phyloP scores from a whole-genome alignment of 371 early-diverging fungal species.

The Syncephalastrum racemosum region DNA sequence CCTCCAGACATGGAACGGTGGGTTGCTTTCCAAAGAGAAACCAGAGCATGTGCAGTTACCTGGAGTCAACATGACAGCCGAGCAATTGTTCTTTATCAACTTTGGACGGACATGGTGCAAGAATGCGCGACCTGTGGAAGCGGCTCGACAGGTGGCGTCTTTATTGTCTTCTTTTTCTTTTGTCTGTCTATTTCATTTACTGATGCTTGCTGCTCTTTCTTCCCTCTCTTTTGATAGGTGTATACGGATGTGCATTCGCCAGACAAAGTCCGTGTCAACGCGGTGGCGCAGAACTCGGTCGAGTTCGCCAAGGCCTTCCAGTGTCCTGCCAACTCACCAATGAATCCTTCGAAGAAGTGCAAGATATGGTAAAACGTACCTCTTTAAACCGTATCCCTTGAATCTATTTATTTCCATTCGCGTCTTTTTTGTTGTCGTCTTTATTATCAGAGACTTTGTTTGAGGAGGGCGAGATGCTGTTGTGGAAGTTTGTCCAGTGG shows the following conservation, averaged over 20 bases:
- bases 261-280: slow-evolving; percentile 57
- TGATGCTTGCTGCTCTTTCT: slow-evolving; percentile 13
- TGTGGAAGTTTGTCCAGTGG: no score
- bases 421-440: no score
- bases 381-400: slow-evolving; percentile 1
- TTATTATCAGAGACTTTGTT: no score
- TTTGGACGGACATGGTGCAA: slow-evolving; percentile 56
- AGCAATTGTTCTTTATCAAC: slow-evolving; percentile 53
- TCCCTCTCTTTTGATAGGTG: slow-evolving; percentile 14
- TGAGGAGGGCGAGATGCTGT: no score
- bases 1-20: slow-evolving; percentile 14
- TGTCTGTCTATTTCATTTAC: neutral
- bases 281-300: slow-evolving; percentile 57
- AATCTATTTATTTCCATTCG: no score
- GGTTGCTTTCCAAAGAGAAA: neutral
- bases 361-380: slow-evolving; percentile 42
- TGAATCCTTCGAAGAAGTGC: slow-evolving; percentile 59
- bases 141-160: slow-evolving; percentile 16
- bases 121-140: slow-evolving; percentile 31
- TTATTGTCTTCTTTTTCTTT: slow-evolving; percentile 3
- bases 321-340: slow-evolving; percentile 51
- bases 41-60: slow-evolving; percentile 43
- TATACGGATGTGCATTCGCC: slow-evolving; percentile 59
- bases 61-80: slow-evolving; percentile 51
- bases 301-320: slow-evolving; percentile 66